Base-by-base conservation (phyloP, 805 yeast species). In the Lipomyces chichibuensis region DNA sequence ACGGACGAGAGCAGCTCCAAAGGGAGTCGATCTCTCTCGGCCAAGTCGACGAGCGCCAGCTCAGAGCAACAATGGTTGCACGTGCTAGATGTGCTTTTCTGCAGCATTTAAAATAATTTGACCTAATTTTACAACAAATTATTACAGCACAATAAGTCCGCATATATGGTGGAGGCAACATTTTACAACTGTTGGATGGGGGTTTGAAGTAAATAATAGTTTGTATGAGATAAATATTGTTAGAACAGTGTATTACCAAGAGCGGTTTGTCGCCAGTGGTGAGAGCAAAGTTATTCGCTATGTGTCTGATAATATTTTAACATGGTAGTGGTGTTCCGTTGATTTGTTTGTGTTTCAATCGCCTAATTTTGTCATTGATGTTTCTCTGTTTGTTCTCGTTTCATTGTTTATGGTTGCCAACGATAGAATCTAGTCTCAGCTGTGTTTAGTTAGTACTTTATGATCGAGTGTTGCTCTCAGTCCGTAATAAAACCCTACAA, bases 21-120 rank as follows among this genome's bases (percentile, higher is more conserved):
- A 74, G 67, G 75, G 82, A 57, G 78, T 74, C 65, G 77, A 79
- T 66, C 67, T 78, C 29, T 33, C 65, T 11, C 65, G 72, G 57
- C 67, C 67, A 27, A 67, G 71, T 60, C 69, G 74, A 49, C 70
- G 76, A 29, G 64, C 74, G 0, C 66, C 73, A 5, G 66, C 73
- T 5, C 56, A 71, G 35, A 64, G 69, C 29, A 56, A 75, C 56
- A 61, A 71, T 43, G 75, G 78, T 14, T 79, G 82, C 67, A 77
- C 76, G 46, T 80, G 83, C 75, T 80, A 68, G 66, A 37, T 33
- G 55, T 23, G 7, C 29, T 13, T 25, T 49, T 13, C 29, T 29
- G 33, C 32, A 13, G 33, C 32, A 23, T 52, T 52, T 3, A 52
- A 52, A 23, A 13, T 37, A 29, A 52, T n/a, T 52, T 8, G 20